A percentile compares a stretch with the other conserved stretches of the same genome.
Evolutionary conservation across 495 filamentous ascomycete species (phyloP).

Genomic region (Emericellopsis terricola): DNA sequence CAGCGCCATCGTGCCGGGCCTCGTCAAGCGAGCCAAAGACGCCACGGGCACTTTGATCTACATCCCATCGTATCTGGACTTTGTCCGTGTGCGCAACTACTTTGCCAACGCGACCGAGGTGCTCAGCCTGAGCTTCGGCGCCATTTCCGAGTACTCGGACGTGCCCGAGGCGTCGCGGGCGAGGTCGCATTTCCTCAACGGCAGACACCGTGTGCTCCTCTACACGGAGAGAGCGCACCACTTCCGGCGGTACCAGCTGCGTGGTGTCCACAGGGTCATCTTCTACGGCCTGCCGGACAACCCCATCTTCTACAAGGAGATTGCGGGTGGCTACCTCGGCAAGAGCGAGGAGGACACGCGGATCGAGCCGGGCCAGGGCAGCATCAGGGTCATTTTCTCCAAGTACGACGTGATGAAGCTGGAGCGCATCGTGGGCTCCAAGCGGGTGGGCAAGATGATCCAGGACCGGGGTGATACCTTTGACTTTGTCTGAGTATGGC

Average conservation of each 20-base stretch:
- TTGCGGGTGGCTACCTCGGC: constrained; percentile 51
- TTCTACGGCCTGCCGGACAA: constrained; percentile 87
- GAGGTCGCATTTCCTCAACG: constrained; percentile 69
- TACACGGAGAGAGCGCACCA: constrained; percentile 93
- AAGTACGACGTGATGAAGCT: constrained; percentile 77
- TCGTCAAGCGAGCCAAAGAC: constrained; percentile 39
- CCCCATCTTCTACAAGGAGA: constrained; percentile 70
- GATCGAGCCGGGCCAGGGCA: constrained; percentile 30
- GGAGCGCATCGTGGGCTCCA: constrained; percentile 71
- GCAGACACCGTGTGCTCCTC: constrained; percentile 63
- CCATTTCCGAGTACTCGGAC: constrained; percentile 74
- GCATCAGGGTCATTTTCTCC: constrained; percentile 60
- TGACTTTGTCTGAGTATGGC: constrained; percentile 40
- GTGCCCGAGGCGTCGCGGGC: constrained; percentile 61
- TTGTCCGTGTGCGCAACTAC: constrained; percentile 81
- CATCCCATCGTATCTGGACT: constrained; percentile 85
- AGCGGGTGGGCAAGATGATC: constrained; percentile 59
- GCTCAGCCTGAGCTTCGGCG: constrained; percentile 57
- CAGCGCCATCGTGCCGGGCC: constrained; percentile 52
- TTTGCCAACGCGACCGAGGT: constrained; percentile 57
- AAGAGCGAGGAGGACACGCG: constrained; percentile 34
- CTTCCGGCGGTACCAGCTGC: constrained; percentile 66
- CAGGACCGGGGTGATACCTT: constrained; percentile 74
- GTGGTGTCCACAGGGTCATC: constrained; percentile 61
- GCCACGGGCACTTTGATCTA: constrained; percentile 56